Evolutionary conservation across 202 grass and related monocot species (phyloP).

Genomic region (Schoenoplectus tabernaemontani): DNA sequence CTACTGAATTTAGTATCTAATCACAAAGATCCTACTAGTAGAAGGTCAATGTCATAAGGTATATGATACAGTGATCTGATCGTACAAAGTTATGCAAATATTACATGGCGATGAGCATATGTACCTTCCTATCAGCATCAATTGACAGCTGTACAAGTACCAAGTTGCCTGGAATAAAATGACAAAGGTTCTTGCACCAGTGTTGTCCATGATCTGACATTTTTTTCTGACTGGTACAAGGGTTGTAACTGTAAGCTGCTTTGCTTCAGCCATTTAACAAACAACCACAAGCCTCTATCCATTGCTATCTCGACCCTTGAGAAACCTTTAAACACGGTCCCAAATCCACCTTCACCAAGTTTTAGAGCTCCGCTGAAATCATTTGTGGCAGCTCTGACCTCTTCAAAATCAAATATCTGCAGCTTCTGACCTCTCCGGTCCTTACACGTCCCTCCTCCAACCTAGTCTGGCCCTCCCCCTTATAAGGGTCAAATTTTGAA

Average conservation of each 20-base stretch:
- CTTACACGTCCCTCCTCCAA: no score
- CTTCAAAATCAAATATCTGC: slow-evolving; percentile 59
- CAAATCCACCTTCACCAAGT: slow-evolving; percentile 86
- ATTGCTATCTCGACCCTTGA: slow-evolving; percentile 30
- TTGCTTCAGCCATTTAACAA: slow-evolving; percentile 78
- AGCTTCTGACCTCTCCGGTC: slow-evolving; percentile 69
- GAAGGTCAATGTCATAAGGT: background rate
- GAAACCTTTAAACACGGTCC: slow-evolving; percentile 80
- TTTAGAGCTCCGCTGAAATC: slow-evolving; percentile 76
- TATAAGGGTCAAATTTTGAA: no score
- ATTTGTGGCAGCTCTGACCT: slow-evolving; percentile 62
- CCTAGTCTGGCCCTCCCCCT: no score
- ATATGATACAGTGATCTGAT: no score
- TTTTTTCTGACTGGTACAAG: background rate
- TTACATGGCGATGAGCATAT: no score
- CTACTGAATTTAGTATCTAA: background rate
- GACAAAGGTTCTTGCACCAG: background rate
- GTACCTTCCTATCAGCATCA: background rate
- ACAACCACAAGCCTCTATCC: slow-evolving; percentile 46
- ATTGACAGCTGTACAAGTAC: background rate
- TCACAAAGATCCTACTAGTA: background rate
- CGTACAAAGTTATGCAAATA: no score
- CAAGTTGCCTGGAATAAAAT: background rate
- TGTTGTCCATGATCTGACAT: background rate
- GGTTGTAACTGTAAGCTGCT: slow-evolving; percentile 59